These are phyloP conservation scores for Pythium dissotocum DNA, from an alignment of 352 stramenopile genomes.

Conservation along the genomic window DNA sequence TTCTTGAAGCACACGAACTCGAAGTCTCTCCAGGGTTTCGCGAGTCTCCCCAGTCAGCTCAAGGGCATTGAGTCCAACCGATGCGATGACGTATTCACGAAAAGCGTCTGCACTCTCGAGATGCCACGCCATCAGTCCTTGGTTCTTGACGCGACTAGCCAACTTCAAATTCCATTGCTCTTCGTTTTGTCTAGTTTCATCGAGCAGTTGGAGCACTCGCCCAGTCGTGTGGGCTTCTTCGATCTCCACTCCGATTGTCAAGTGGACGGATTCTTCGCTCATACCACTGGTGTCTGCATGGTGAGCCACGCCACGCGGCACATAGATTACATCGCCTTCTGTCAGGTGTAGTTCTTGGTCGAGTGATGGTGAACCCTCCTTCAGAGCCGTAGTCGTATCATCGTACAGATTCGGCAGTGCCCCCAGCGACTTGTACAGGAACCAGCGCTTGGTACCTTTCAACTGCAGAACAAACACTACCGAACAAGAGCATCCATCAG, in stretches of 20 bases:
- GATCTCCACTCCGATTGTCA: constrained; percentile 42
- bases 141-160: background rate
- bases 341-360: constrained; percentile 17
- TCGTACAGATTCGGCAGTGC: constrained; percentile 31
- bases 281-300: constrained; percentile 32
- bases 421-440: constrained; percentile 19
- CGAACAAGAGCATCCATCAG: background rate
- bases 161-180: background rate
- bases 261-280: constrained; percentile 32
- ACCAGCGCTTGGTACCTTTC: constrained; percentile 36
- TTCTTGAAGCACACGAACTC: background rate
- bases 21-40: background rate
- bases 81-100: background rate
- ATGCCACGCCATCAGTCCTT: constrained; percentile 38
- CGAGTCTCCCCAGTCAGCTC: background rate
- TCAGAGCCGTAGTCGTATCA: constrained; percentile 8
- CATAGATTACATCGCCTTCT: constrained; percentile 35
- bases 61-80: background rate
- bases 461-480: constrained; percentile 39
- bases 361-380: background rate
- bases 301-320: constrained; percentile 37
- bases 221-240: constrained; percentile 25
- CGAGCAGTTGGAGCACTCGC: constrained; percentile 6
- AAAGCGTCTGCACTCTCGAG: background rate
- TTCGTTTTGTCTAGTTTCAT: background rate